Evolutionary conservation across 305 asterid species (phyloP).

Genomic region (Fraxinus ornus): DNA sequence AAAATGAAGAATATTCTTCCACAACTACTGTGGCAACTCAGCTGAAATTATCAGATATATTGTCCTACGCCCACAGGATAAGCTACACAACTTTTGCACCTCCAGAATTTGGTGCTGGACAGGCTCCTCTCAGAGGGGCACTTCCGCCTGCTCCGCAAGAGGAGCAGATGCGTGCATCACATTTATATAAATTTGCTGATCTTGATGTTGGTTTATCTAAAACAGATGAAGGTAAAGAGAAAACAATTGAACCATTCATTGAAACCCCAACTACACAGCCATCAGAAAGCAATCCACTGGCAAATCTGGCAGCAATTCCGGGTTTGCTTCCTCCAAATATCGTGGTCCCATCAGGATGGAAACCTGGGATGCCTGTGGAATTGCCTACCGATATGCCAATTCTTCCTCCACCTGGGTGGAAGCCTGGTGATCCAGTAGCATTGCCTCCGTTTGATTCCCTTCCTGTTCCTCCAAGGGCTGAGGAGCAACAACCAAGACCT

Average conservation of each 20-base stretch:
- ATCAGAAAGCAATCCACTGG: conserved; percentile 34
- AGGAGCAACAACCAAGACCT: conserved; percentile 51
- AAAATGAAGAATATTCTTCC: conserved; percentile 40
- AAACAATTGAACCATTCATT: conserved; percentile 51
- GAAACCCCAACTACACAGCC: conserved; percentile 38
- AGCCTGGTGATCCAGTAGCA: conserved; percentile 80
- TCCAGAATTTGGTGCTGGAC: conserved; percentile 82
- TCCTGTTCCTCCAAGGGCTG: conserved; percentile 53
- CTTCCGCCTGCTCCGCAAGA: conserved; percentile 97
- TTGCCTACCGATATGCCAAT: conserved; percentile 68
- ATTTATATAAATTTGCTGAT: conserved; percentile 58
- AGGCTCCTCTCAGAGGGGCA: conserved; percentile 76
- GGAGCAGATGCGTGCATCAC: conserved; percentile 95
- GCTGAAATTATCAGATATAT: conserved; percentile 64
- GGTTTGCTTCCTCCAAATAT: conserved; percentile 61
- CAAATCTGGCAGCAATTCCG: conserved; percentile 38
- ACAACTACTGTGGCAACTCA: conserved; percentile 63
- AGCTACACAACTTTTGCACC: conserved; percentile 97
- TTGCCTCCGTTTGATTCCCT: conserved; percentile 66
- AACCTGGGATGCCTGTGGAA: conserved; percentile 91
- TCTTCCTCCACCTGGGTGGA: conserved; percentile 89
- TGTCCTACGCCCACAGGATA: conserved; percentile 75
- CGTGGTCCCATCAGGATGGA: conserved; percentile 81
- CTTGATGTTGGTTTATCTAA: conserved; percentile 80
- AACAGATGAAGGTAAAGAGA: conserved; percentile 59